A percentile compares a stretch with the other conserved stretches of the same genome.
Conservation (phyloP, 2,329 filamentous ascomycete species). For the Aspergillus sclerotialis region DNA sequence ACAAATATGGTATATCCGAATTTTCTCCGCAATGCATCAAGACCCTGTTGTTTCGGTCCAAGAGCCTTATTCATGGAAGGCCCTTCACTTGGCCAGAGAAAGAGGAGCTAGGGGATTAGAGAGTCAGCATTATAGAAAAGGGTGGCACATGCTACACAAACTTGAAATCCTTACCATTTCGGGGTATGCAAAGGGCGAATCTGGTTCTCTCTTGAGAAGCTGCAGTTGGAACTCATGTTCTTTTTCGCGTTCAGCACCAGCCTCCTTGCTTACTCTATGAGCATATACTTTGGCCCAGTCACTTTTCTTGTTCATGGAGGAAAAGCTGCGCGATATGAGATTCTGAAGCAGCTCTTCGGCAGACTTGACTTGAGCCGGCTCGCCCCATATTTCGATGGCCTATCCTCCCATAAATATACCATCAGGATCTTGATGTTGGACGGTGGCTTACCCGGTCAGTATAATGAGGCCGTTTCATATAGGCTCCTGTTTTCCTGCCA, state of each 20-base stretch:
- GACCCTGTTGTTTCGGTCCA: conserved; percentile 34
- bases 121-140: conserved; percentile 1
- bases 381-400: conserved; percentile 21
- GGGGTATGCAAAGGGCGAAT: conserved; percentile 12
- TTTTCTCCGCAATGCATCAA: conserved; percentile 39
- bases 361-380: conserved; percentile 13
- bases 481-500: conserved; percentile 18
- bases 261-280: conserved; percentile 19
- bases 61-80: conserved; percentile 34
- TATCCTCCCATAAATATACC: conserved; percentile 2
- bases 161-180: conserved; percentile 17
- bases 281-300: conserved; percentile 18
- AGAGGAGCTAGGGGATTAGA: conserved; percentile 23
- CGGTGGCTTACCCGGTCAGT: conserved; percentile 13
- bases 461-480: conserved; percentile 18
- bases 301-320: conserved; percentile 10
- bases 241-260: conserved; percentile 14
- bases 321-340: conserved; percentile 9
- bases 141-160: too few species aligned
- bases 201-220: conserved; percentile 19
- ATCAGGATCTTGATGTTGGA: background rate
- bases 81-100: conserved; percentile 41
- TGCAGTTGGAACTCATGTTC: conserved; percentile 16
- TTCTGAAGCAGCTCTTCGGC: conserved; percentile 14
- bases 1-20: conserved; percentile 36